A percentile compares a stretch with the other conserved stretches of the same genome.
Conservation (phyloP, 2,329 filamentous ascomycete species). For the Bimuria novae-zelandiae region DNA sequence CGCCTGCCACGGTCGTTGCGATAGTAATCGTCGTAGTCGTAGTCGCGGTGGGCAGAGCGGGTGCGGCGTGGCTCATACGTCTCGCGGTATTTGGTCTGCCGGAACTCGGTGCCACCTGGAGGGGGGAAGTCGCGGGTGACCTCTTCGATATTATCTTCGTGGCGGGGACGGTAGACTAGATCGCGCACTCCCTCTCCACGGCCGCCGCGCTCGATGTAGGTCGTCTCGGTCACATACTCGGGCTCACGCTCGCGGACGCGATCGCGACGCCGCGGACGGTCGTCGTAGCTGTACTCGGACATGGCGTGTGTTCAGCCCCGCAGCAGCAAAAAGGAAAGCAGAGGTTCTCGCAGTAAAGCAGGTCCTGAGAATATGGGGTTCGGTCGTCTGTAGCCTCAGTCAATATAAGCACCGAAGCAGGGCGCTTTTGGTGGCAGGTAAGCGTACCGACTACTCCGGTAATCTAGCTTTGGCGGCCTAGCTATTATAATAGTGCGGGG, state of each 20-base stretch:
- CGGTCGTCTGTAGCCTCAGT: slow-evolving; percentile 6
- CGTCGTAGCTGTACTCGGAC: slow-evolving; percentile 57
- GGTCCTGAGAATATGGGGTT: background rate
- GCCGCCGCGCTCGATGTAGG: slow-evolving; percentile 56
- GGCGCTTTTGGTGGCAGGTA: background rate
- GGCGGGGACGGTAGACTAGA: slow-evolving; percentile 57
- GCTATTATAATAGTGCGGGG: slow-evolving; percentile 21
- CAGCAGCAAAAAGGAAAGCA: too few relatives aligned
- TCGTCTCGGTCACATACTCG: slow-evolving; percentile 56
- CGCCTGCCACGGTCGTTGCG: slow-evolving; percentile 49
- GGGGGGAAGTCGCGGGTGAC: slow-evolving; percentile 84
- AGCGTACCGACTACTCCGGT: slow-evolving; percentile 14
- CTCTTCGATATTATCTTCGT: slow-evolving; percentile 84
- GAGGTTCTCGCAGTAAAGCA: slow-evolving; percentile 11
- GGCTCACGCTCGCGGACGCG: slow-evolving; percentile 53
- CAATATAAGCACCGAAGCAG: slow-evolving; percentile 5
- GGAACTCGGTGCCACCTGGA: slow-evolving; percentile 58
- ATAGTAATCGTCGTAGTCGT: slow-evolving; percentile 58
- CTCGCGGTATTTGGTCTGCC: slow-evolving; percentile 54
- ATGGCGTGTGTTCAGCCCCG: slow-evolving; percentile 38
- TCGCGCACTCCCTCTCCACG: slow-evolving; percentile 50
- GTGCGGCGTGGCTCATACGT: slow-evolving; percentile 60
- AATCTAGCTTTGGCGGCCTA: slow-evolving; percentile 19
- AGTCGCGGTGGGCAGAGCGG: slow-evolving; percentile 66
- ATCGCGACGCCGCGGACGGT: slow-evolving; percentile 52